Evolutionary conservation across 805 yeast species (phyloP).

Genomic region (Pichia membranifaciens): DNA sequence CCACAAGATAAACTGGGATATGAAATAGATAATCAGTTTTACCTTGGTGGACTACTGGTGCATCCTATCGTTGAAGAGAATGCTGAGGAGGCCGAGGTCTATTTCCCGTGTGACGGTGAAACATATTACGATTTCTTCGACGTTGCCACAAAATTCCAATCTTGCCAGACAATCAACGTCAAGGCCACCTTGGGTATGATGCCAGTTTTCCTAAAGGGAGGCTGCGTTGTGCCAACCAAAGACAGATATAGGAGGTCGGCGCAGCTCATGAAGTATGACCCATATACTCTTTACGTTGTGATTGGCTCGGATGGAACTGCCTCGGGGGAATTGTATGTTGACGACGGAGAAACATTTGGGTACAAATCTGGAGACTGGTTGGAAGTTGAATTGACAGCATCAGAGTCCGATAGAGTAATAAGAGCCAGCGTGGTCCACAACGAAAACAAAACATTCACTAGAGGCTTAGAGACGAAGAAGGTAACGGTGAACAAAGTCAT

Average conservation of each 20-base stretch:
- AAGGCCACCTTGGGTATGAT: constrained; percentile 50
- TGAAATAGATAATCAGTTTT: constrained; percentile 77
- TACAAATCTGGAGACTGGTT: constrained; percentile 47
- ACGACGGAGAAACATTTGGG: constrained; percentile 75
- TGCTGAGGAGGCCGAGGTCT: constrained; percentile 35
- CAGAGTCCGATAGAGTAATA: constrained; percentile 31
- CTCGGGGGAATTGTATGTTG: constrained; percentile 60
- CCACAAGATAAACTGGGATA: constrained; percentile 44
- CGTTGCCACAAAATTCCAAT: constrained; percentile 27
- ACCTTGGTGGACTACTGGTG: constrained; percentile 64
- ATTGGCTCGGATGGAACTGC: constrained; percentile 38
- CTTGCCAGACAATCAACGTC: constrained; percentile 35
- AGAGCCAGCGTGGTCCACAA: constrained; percentile 20
- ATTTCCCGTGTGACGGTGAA: constrained; percentile 48
- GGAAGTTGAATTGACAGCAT: constrained; percentile 36
- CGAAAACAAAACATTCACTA: constrained; percentile 21
- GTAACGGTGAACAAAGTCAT: constrained; percentile 52
- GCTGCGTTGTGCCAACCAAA: constrained; percentile 61
- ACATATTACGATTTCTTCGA: constrained; percentile 48
- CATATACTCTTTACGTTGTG: constrained; percentile 69
- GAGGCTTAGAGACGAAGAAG: constrained; percentile 23
- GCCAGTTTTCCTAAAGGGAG: constrained; percentile 76
- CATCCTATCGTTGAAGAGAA: constrained; percentile 71
- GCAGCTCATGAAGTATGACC: constrained; percentile 68
- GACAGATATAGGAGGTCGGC: constrained; percentile 78